These are phyloP conservation scores for Chytriomyces sp. DNA, from an alignment of 192 early-diverging fungal species.

Conservation along the genomic window DNA sequence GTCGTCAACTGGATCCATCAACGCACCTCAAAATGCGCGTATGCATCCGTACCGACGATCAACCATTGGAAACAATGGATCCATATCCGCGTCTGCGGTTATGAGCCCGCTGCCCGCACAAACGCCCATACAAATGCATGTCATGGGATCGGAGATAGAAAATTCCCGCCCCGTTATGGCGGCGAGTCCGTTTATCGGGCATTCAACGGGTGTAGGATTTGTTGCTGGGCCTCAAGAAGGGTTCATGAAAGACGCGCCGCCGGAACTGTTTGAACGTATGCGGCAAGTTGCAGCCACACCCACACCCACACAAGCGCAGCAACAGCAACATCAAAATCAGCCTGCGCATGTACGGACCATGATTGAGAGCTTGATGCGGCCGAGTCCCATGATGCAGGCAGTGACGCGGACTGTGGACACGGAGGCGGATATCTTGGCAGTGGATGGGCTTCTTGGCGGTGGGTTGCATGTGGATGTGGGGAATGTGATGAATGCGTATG, in stretches of 20 bases:
- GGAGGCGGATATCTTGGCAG: conserved; percentile 7
- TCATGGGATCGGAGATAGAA: not conserved
- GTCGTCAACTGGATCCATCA: not conserved
- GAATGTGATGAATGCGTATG: conserved; percentile 5
- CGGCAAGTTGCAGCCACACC: not conserved
- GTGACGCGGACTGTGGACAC: not conserved
- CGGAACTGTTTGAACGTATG: conserved; percentile 11
- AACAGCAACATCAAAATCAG: too few species aligned
- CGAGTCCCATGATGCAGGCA: conserved; percentile 2
- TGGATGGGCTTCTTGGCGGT: not conserved
- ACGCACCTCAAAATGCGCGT: not conserved
- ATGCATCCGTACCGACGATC: not conserved
- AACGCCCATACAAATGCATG: not conserved
- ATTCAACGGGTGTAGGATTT: not conserved
- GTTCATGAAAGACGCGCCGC: not conserved
- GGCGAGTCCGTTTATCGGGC: not conserved
- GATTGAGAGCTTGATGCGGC: not conserved
- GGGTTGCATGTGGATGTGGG: not conserved
- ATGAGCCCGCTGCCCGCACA: not conserved
- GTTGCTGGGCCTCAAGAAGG: not conserved
- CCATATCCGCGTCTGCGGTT: not conserved
- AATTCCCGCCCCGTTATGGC: not conserved
- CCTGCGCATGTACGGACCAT: too few species aligned
- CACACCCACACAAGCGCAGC: too few species aligned
- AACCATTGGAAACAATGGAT: not conserved